These are phyloP conservation scores for Penicillium samsonianum DNA, from an alignment of 495 filamentous ascomycete genomes.

Conservation along the genomic window DNA sequence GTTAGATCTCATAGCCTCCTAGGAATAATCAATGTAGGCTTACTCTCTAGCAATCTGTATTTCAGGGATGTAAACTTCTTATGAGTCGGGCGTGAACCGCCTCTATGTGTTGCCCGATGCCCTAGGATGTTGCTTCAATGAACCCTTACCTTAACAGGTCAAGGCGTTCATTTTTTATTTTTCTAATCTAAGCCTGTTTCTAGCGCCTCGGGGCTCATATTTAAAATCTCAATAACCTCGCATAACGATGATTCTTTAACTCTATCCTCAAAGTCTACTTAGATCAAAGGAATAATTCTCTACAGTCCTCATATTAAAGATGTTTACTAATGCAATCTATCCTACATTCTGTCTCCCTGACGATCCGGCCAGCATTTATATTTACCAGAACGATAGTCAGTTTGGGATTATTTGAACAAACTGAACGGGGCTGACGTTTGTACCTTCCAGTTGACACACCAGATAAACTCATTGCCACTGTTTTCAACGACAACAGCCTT, in stretches of 20 bases:
- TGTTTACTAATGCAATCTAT: background rate
- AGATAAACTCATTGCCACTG: background rate
- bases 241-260: background rate
- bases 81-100: background rate
- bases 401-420: background rate
- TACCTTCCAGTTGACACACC: background rate
- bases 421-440: background rate
- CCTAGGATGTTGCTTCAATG: background rate
- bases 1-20: background rate
- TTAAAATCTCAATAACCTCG: background rate
- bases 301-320: background rate
- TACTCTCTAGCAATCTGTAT: background rate
- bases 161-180: background rate
- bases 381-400: constrained; percentile 2
- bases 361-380: background rate
- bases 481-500: background rate
- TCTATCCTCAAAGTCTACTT: background rate
- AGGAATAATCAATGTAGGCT: background rate
- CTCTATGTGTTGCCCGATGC: background rate
- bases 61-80: background rate
- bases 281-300: background rate
- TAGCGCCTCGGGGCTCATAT: background rate
- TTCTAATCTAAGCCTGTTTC: background rate
- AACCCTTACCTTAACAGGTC: background rate
- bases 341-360: constrained; percentile 4